Evolutionary conservation across 2,329 filamentous ascomycete species (phyloP), one percentile per base, ranked within the genome.

Genomic region (Scolecobasidium constrictum): DNA sequence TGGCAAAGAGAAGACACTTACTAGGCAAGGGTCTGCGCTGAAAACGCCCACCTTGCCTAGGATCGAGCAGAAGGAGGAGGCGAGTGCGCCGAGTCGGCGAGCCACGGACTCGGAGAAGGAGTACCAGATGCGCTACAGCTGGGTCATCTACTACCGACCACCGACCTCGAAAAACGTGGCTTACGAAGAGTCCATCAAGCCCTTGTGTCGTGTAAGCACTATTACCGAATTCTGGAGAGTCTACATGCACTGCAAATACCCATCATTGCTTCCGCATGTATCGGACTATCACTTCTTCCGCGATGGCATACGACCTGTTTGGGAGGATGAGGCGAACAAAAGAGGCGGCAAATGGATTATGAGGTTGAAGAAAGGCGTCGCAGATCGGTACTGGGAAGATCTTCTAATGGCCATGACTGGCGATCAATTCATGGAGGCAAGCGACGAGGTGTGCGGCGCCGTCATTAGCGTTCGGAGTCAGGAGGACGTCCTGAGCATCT

Each of bases 281-380:
- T 95, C 88, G 18, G 92, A 98, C 64, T 98, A 95, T 59, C 92
- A 98, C 61, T 81, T 98, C 47, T 98, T 98, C 71, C 94, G 92
- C 65, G 87, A 92, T 58, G 90, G 88, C 43, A 88, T 98, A 48
- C 80, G 92, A 47, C 92, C 92, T 17, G 92, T 98, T 53, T 98
- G 92, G 92, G 92, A 98, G 63, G 92, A 98, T 53, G 87, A 94
- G 37, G 86, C 93, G 60, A 98, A 98, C 67, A 92, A 86, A 63
- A 83, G 81, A 52, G 92, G 92, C 43, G 92, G 92, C 40, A 98
- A 98, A 67, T 98, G 90, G 90, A 88, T 95, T 50, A 81, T 98
- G 60, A 77, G 90, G 51, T 69, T 98, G 59, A 95, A 94, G 75
- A 98, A 98, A 71, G 92, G 92, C 19, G 86, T 98, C 16, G 86